Evolutionary conservation across 2,329 filamentous ascomycete species (phyloP), one percentile per base, ranked within the genome.

Genomic region (Penicillium brevicompactum): DNA sequence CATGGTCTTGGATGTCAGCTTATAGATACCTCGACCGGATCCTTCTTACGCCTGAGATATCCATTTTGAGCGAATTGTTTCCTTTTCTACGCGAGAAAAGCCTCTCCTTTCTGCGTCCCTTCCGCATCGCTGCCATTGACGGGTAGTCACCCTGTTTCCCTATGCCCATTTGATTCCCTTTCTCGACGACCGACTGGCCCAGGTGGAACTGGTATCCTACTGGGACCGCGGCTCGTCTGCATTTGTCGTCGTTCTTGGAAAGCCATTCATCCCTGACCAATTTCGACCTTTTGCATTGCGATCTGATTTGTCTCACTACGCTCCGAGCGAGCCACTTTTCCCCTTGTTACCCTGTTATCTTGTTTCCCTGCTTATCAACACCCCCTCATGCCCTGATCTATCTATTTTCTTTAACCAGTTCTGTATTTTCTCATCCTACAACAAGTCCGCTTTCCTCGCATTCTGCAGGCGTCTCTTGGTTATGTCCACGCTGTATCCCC

Each of bases 1-100:
- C 81, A 82, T 99, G 70, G 94, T 99, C 68, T 87, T 99, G 69
- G 94, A 99, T 80, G 93, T 97, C 68, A 79, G 84, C 57, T 77
- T 88, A 74, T 88, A 80, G 77, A 55, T 45, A 41, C 53, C 46
- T 46, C 67, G 58, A 63, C 60, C 61, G 61, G 67, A 68, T 59
- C 58, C 60, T 58, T 61, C 63, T 63, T 61, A 62, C 60, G 50
- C 64, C 63, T 61, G 57, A 66, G 64, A 70, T 68, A 66, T 61
- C 55, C 57, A 54, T 61, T 61, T 68, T 62, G 59, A 66, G 63
- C 67, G 58, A 60, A 62, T 59, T 61, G 46, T 62, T 62, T 58
- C 55, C 53, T 51, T 60, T 60, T 60, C 51, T 48, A 44, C 48
- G 56, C 59, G 52, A 61, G 62, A 65, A 66, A 58, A 64, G 60